Percentiles rank a stretch among this genome's conserved stretches.
Conservation (phyloP, 2,329 filamentous ascomycete genomes). For the Lomentospora prolificans region DNA sequence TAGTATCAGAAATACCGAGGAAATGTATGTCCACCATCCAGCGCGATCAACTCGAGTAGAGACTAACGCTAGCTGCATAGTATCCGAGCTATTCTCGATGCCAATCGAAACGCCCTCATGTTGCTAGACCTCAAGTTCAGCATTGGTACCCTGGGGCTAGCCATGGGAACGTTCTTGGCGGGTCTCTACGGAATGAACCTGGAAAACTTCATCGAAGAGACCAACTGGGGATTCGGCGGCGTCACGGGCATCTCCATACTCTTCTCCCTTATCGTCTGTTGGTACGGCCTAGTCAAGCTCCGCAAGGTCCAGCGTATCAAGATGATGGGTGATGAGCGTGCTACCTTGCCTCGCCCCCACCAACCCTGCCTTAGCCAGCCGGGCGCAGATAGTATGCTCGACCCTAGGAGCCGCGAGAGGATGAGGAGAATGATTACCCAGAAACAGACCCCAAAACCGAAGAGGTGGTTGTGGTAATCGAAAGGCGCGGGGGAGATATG, state of each 20-base stretch:
- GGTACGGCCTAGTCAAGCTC: slow-evolving; percentile 75
- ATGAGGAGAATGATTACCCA: slow-evolving; percentile 40
- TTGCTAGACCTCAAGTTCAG: slow-evolving; percentile 92
- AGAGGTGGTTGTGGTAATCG: slow-evolving; percentile 16
- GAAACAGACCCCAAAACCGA: slow-evolving; percentile 29
- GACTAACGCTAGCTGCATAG: slow-evolving; percentile 33
- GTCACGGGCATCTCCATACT: slow-evolving; percentile 62
- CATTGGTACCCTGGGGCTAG: slow-evolving; percentile 88
- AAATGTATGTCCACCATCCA: slow-evolving; percentile 58
- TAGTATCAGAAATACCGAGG: slow-evolving; percentile 94
- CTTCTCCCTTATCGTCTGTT: slow-evolving; percentile 68
- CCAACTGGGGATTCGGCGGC: slow-evolving; percentile 70
- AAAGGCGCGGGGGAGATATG: not conserved
- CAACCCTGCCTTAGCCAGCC: slow-evolving; percentile 19
- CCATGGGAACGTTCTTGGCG: slow-evolving; percentile 87
- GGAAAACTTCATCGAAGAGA: slow-evolving; percentile 97
- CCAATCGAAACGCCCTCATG: slow-evolving; percentile 97
- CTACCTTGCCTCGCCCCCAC: slow-evolving; percentile 28
- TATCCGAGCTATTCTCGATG: slow-evolving; percentile 92
- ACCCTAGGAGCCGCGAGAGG: slow-evolving; percentile 45
- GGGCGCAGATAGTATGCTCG: slow-evolving; percentile 38
- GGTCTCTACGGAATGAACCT: slow-evolving; percentile 99
- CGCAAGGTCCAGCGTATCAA: slow-evolving; percentile 78
- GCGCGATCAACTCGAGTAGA: not conserved
- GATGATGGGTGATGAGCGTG: slow-evolving; percentile 53